Conservation (phyloP, 2,329 filamentous ascomycete species). For the Ophiocordyceps camponoti-rufipedis region DNA sequence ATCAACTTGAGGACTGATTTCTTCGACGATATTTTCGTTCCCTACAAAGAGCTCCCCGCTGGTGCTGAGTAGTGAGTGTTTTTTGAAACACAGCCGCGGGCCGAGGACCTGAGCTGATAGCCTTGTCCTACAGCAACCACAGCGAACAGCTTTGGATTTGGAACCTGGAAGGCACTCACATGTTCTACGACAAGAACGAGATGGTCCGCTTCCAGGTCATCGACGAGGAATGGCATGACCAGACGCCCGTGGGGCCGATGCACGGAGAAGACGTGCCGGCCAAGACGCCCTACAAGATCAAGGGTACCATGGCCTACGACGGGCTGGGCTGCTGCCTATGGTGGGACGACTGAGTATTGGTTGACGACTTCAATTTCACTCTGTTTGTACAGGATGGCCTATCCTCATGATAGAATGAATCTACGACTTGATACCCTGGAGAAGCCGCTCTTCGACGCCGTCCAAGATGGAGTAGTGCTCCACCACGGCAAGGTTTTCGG, state of each 20-base stretch:
- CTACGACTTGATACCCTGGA: constrained; percentile 32
- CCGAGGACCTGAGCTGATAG: not conserved
- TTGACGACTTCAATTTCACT: too few relatives aligned
- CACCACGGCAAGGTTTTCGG: constrained; percentile 87
- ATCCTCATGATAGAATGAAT: constrained; percentile 7
- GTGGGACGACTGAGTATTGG: constrained; percentile 28
- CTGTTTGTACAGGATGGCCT: not conserved
- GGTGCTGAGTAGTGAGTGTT: constrained; percentile 53
- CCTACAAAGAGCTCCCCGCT: constrained; percentile 52
- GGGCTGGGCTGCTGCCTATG: constrained; percentile 45
- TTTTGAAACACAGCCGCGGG: not conserved
- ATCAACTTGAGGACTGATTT: constrained; percentile 76
- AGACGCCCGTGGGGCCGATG: constrained; percentile 51
- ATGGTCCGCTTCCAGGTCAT: constrained; percentile 74
- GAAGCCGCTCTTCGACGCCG: constrained; percentile 67
- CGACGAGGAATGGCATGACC: constrained; percentile 80
- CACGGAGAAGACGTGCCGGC: constrained; percentile 42
- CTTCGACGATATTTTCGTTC: constrained; percentile 83
- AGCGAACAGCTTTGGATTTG: constrained; percentile 72
- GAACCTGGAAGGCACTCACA: constrained; percentile 52
- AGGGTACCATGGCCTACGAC: constrained; percentile 43
- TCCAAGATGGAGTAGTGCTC: constrained; percentile 88
- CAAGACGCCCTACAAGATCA: constrained; percentile 55
- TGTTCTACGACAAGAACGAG: constrained; percentile 84
- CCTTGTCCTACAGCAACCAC: constrained; percentile 35